phyloP scores from a whole-genome alignment of 2,329 filamentous ascomycete species.

The Leptodontidium sp. region DNA sequence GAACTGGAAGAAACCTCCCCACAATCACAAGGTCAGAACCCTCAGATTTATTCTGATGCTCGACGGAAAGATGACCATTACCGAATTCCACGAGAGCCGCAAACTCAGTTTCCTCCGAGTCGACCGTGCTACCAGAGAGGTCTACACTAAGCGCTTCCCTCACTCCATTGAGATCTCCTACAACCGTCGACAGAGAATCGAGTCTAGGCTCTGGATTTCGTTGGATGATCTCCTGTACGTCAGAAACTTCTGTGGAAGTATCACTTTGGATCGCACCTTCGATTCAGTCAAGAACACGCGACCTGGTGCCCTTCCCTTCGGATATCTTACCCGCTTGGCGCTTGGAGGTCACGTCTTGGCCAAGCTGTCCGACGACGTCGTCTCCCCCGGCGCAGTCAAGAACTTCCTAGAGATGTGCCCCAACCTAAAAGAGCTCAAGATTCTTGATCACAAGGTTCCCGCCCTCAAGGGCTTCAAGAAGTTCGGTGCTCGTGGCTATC shows the following conservation, averaged over 20 bases:
- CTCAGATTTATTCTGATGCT: background rate
- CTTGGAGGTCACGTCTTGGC: background rate
- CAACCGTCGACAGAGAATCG: background rate
- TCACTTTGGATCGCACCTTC: background rate
- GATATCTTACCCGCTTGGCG: background rate
- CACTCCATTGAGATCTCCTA: background rate
- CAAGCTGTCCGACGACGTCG: background rate
- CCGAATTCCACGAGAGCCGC: background rate
- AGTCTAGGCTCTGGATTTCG: background rate
- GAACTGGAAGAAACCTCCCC: background rate
- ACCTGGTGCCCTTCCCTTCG: background rate
- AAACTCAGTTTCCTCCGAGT: background rate
- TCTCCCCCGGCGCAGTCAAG: background rate
- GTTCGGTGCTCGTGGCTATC: background rate
- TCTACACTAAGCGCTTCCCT: background rate
- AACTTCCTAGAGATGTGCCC: background rate
- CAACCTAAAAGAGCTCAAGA: background rate
- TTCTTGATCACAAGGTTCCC: background rate
- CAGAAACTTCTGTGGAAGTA: background rate
- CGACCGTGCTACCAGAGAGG: background rate
- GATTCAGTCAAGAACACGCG: background rate
- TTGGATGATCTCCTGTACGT: background rate
- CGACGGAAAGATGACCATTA: background rate
- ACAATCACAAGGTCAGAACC: background rate
- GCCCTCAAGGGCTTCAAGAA: background rate